Conservation (phyloP, 2,329 filamentous ascomycete species). For the Chaetomiaceae sp. region DNA sequence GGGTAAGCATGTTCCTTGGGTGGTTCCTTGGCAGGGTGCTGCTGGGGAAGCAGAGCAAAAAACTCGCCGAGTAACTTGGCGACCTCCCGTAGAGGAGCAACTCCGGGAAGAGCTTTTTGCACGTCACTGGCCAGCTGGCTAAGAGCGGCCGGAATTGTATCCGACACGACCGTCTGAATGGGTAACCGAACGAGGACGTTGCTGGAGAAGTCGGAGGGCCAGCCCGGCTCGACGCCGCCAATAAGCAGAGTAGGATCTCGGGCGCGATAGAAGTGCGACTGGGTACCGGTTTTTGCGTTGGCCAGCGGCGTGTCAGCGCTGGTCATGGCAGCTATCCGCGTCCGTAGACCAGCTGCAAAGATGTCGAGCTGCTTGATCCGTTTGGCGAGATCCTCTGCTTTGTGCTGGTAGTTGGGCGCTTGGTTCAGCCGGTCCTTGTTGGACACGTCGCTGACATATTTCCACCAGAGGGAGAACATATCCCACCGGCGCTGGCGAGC, state of each 20-base stretch:
- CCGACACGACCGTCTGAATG: conserved; percentile 7
- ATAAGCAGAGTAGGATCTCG: conserved; percentile 39
- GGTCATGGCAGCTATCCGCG: neutral
- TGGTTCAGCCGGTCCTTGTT: conserved; percentile 4
- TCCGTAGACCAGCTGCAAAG: neutral
- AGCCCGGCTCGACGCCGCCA: conserved; percentile 35
- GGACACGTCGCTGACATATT: conserved; percentile 23
- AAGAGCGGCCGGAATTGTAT: too few relatives aligned
- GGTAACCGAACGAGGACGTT: conserved; percentile 24
- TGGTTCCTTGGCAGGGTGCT: neutral
- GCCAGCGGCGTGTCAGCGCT: too few relatives aligned
- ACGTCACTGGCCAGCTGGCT: neutral
- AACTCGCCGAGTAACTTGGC: too few relatives aligned
- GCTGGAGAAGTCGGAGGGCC: conserved; percentile 37
- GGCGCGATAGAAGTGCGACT: conserved; percentile 30
- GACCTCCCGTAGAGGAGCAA: too few relatives aligned
- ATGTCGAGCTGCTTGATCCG: neutral
- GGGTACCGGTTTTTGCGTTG: neutral
- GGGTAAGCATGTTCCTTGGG: neutral
- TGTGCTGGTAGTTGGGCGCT: neutral
- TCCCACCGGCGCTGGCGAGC: conserved; percentile 33
- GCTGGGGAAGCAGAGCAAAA: too few relatives aligned
- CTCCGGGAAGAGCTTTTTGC: too few relatives aligned
- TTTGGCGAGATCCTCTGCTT: neutral
- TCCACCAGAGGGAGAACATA: conserved; percentile 42